Conservation (phyloP, 768 basidiomycete species). For the Chalciporus chontae region DNA sequence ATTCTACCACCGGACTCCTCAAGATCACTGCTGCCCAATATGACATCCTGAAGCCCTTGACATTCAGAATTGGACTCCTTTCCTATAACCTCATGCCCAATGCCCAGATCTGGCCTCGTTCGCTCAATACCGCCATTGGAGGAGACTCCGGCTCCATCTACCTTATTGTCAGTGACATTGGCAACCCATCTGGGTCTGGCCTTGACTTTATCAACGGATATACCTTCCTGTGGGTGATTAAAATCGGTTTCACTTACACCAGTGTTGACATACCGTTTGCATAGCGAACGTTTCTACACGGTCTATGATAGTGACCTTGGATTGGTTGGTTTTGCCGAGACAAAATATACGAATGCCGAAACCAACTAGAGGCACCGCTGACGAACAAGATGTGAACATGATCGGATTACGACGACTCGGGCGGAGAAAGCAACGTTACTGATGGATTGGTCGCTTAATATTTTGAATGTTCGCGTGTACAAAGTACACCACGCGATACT, state of each 20-base stretch:
- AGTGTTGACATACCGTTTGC: not conserved
- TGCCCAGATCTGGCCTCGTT: constrained; percentile 35
- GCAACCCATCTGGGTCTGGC: constrained; percentile 8
- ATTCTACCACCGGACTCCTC: constrained; percentile 29
- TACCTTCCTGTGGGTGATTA: constrained; percentile 8
- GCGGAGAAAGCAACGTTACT: too few relatives aligned
- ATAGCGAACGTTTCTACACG: constrained; percentile 41
- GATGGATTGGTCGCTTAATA: too few relatives aligned
- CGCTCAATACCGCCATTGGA: constrained; percentile 29
- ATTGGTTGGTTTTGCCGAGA: too few relatives aligned
- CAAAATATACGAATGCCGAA: too few relatives aligned
- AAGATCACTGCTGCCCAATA: constrained; percentile 25
- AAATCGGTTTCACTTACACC: not conserved
- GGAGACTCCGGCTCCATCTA: constrained; percentile 24
- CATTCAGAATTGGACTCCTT: constrained; percentile 24
- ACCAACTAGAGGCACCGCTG: too few relatives aligned
- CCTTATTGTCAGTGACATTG: constrained; percentile 28
- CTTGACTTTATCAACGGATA: constrained; percentile 26
- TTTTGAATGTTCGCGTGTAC: too few relatives aligned
- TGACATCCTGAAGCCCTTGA: constrained; percentile 20
- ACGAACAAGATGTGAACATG: too few relatives aligned
- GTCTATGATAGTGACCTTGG: constrained; percentile 33
- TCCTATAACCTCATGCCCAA: constrained; percentile 23
- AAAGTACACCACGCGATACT: too few relatives aligned
- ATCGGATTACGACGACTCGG: too few relatives aligned